phyloP scores from a whole-genome alignment of 768 basidiomycete species.

The Naganishia vaughanmartiniae region DNA sequence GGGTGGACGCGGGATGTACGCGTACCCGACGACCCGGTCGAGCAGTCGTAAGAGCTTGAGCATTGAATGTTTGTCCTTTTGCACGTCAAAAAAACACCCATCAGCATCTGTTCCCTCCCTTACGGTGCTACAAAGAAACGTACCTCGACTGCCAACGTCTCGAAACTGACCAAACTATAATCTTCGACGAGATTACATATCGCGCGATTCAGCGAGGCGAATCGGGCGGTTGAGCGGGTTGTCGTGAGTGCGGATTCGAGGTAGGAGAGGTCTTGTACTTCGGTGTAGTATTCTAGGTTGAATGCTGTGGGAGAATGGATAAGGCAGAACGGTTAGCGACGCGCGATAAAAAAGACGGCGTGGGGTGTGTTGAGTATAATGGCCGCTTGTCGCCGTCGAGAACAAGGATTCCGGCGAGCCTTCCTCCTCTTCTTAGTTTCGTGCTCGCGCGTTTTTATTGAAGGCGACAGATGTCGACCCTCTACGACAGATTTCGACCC shows the following conservation, averaged over 20 bases:
- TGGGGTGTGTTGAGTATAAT: slow-evolving; percentile 36
- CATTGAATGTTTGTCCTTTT: slow-evolving; percentile 91
- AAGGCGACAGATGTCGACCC: too few relatives aligned
- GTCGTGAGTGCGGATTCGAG: slow-evolving; percentile 69
- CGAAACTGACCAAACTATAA: slow-evolving; percentile 87
- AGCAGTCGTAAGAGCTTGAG: slow-evolving; percentile 75
- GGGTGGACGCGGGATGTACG: slow-evolving; percentile 67
- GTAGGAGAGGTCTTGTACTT: slow-evolving; percentile 91
- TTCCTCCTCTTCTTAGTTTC: too few relatives aligned
- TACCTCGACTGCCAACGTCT: slow-evolving; percentile 94
- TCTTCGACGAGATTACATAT: slow-evolving; percentile 93
- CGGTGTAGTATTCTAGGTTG: slow-evolving; percentile 95
- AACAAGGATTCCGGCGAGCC: too few relatives aligned
- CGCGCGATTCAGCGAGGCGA: slow-evolving; percentile 75
- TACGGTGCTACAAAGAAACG: slow-evolving; percentile 35
- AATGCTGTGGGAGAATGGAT: too few relatives aligned
- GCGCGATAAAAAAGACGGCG: neutral
- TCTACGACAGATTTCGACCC: too few relatives aligned
- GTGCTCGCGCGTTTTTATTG: too few relatives aligned
- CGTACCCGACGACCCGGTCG: slow-evolving; percentile 88
- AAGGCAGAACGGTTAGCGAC: neutral
- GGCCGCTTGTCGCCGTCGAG: too few relatives aligned
- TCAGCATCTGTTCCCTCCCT: too few relatives aligned
- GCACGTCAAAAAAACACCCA: too few relatives aligned
- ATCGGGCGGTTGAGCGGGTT: slow-evolving; percentile 59